A percentile compares a stretch with the other conserved stretches of the same genome.
phyloP scores from a whole-genome alignment of 768 basidiomycete genomes.

The Pisolithus marmoratus region DNA sequence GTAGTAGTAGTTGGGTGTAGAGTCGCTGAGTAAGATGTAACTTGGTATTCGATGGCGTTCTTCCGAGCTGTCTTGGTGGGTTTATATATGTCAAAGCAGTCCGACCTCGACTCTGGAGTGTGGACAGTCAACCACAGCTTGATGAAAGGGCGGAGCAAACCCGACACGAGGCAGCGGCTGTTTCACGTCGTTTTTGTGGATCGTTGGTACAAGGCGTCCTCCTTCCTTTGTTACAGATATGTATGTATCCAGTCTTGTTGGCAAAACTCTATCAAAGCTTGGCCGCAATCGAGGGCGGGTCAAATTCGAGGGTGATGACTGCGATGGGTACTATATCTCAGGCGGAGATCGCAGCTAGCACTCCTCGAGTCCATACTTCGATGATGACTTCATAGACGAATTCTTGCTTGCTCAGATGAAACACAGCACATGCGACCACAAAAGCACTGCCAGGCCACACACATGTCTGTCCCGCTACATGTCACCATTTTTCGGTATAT shows the following conservation, averaged over 20 bases:
- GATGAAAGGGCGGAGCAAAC: neutral
- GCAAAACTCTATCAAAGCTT: neutral
- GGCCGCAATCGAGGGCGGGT: no score
- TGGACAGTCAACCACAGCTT: neutral
- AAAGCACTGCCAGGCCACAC: no score
- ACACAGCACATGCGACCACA: no score
- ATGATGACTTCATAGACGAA: neutral
- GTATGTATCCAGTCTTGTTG: neutral
- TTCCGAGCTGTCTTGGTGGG: neutral
- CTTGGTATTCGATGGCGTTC: no score
- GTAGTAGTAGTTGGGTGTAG: neutral
- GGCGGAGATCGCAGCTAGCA: neutral
- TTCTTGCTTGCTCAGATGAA: neutral
- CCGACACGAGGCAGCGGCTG: no score
- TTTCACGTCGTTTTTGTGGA: no score
- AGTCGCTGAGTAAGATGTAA: neutral
- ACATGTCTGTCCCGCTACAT: no score
- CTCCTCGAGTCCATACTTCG: neutral
- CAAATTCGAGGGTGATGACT: neutral
- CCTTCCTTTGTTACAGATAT: neutral
- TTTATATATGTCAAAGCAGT: constrained; percentile 1
- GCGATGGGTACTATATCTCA: neutral
- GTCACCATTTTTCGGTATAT: neutral
- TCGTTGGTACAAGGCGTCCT: no score
- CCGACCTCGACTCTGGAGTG: constrained; percentile 1